These are phyloP conservation scores for Lachancea thermotolerans DNA, from an alignment of 805 yeast genomes.

Conservation along the genomic window DNA sequence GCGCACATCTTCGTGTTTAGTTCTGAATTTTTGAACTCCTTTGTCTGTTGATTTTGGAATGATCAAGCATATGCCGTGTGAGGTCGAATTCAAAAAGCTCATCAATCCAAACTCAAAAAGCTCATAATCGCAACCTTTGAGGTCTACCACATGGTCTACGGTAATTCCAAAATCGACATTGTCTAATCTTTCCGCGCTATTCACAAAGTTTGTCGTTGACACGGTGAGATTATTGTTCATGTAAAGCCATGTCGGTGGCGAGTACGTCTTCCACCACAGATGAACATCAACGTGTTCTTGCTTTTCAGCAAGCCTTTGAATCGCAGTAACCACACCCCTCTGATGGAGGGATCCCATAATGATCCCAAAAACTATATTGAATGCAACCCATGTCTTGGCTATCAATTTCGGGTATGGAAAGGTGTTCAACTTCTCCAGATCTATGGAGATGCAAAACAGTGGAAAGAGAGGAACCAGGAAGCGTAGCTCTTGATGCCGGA, in stretches of 20 bases:
- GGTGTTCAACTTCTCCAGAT: constrained; percentile 31
- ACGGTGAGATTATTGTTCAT: constrained; percentile 19
- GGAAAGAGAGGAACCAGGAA: constrained; percentile 79
- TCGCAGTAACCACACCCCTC: constrained; percentile 76
- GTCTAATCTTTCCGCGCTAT: constrained; percentile 21
- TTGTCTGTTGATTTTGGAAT: constrained; percentile 18
- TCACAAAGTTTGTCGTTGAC: constrained; percentile 17
- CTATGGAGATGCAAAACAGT: constrained; percentile 51
- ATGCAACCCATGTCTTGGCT: constrained; percentile 48
- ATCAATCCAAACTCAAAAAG: constrained; percentile 21
- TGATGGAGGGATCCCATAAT: constrained; percentile 83
- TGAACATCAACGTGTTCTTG: constrained; percentile 34
- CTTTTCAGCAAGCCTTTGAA: constrained; percentile 35
- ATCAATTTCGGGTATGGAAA: constrained; percentile 14
- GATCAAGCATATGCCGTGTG: constrained; percentile 9
- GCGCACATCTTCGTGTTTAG: not conserved
- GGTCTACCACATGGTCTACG: constrained; percentile 34
- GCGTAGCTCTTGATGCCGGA: constrained; percentile 93
- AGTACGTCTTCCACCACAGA: constrained; percentile 91
- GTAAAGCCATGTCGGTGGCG: constrained; percentile 87
- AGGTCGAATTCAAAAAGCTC: constrained; percentile 8
- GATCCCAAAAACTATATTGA: constrained; percentile 52
- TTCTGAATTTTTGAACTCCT: constrained; percentile 3
- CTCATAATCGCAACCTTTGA: constrained; percentile 39
- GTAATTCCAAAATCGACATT: constrained; percentile 10